Percentiles rank a stretch among this genome's conserved stretches.
These are phyloP conservation scores for Ailanthus altissimus DNA, from an alignment of 345 rosid species.

Conservation along the genomic window DNA sequence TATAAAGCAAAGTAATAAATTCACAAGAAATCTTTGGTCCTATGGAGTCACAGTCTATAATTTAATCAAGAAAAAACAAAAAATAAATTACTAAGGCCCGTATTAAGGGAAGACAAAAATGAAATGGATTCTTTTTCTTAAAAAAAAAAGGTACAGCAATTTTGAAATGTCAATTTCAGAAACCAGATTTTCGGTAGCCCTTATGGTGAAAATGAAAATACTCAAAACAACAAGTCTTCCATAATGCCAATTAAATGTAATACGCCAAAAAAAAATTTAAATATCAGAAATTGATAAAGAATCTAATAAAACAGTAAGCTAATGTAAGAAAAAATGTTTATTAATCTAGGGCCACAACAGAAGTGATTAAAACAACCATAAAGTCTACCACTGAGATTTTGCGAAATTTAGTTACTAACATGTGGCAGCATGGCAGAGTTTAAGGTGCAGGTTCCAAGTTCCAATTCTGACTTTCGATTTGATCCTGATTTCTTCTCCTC, in stretches of 20 bases:
- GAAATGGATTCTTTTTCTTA: not conserved
- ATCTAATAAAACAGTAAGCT: no score
- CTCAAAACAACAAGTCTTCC: not conserved
- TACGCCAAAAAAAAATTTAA: no score
- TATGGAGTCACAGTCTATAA: not conserved
- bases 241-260: not conserved
- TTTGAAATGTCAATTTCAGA: slow-evolving; percentile 5
- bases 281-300: not conserved
- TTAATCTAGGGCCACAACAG: not conserved
- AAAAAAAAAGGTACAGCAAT: not conserved
- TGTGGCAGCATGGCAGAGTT: slow-evolving; percentile 35
- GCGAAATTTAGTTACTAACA: slow-evolving; percentile 42
- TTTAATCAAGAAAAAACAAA: not conserved
- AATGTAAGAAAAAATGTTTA: not conserved
- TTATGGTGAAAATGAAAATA: not conserved
- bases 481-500: slow-evolving; percentile 73
- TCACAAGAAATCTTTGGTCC: not conserved
- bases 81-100: not conserved
- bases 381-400: not conserved
- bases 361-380: slow-evolving; percentile 4
- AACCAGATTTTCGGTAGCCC: not conserved
- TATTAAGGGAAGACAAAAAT: no score
- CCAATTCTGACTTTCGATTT: slow-evolving; percentile 50
- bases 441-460: slow-evolving; percentile 37
- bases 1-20: not conserved